Base-by-base conservation (phyloP, 1,139 yeast species). In the Yamadazyma songkhlaensis region DNA sequence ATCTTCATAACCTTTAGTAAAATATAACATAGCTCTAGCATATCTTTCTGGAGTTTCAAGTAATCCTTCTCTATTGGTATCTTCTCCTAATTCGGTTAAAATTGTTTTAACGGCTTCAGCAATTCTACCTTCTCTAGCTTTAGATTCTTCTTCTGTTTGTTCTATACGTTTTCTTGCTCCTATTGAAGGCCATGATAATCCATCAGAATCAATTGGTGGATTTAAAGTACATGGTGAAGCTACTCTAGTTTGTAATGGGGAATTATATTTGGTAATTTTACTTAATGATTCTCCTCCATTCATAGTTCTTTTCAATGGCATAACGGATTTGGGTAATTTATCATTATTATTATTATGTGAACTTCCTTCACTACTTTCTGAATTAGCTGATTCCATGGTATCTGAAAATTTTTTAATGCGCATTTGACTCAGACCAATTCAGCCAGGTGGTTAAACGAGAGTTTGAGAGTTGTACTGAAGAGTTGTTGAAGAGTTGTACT, bases 1-100 rank as follows among this genome's bases (percentile, higher is more conserved):
- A 50, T 90, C 96, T 62, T 90, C 96, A 59, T 92, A 92, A 9
- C 99, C 99, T 57, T 89, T 87, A 15, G 99, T 92, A 70, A 94
- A 89, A 54, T 70, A 92, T 36, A 92, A 72, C 95, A 92, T 88
- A 15, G 99, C 98, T 45, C 95, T 75, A 2, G 99, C 98, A 58
- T 89, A 92, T 48, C 99, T 67, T 55, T 88, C 94, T 1, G 99
- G 99, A 0, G 99, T 92, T 54, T 90, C 96, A 53, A 85, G 61
- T 25, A 92, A 65, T 0, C 99, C 99, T 57, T 90, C 96, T 50
- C 99, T 73, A 22, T 72, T 69, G 1, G 84, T 81, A 54, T 94
- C 97, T 60, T 92, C 99, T 26, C 99, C 99, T 32, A 94, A 67
- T 57, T 92, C 97, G 5, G 73, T 63, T 48, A 92, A 68, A 42